Evolutionary conservation across 2,329 filamentous ascomycete species (phyloP), one percentile per base, ranked within the genome.

Genomic region (Stachybotrys echinatus): DNA sequence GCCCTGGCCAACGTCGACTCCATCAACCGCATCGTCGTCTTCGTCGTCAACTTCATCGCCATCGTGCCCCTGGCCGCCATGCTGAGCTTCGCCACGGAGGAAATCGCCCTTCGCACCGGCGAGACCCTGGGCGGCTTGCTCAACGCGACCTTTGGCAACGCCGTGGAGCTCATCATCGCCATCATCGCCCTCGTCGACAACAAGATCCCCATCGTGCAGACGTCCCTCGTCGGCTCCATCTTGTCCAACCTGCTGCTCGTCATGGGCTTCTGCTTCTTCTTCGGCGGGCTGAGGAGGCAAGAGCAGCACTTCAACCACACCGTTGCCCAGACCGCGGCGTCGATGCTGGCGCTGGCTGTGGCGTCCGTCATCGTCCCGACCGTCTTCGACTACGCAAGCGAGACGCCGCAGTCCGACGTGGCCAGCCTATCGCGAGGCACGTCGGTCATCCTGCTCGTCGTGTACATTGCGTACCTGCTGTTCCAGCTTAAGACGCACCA

Each of bases 251-350:
- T 97, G 51, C 79, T 96, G 4, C 80, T 96, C 14, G 89, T 96
- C 47, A 74, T 96, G 75, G 92, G 90, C 50, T 95, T 92, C 83
- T 94, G 86, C 65, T 96, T 95, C 76, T 94, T 95, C 73, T 86
- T 89, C 53, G 91, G 89, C 46, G 90, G 90, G 4, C 66, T 95
- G 58, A 85, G 87, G 52, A 83, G 92, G 23, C 63, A 80, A 23
- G 88, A 95, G 65, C 92, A 96, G 66, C 85, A 83, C 67, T 97
- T 96, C 79, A 96, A 96, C 73, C 83, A 88, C 31, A 92, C 89
- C 0, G 91, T 96, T 6, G 92, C 92, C 0, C 91, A 96, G 67
- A 96, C 92, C 0, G 89, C 91, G 4, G 85, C 91, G 14, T 90
- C 87, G 61, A 72, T 95, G 48, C 79, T 95, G 19, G 85, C 89